Percentiles rank a stretch among this genome's conserved stretches.
phyloP scores from a whole-genome alignment of 768 basidiomycete genomes.

The Boletus insuetus region DNA sequence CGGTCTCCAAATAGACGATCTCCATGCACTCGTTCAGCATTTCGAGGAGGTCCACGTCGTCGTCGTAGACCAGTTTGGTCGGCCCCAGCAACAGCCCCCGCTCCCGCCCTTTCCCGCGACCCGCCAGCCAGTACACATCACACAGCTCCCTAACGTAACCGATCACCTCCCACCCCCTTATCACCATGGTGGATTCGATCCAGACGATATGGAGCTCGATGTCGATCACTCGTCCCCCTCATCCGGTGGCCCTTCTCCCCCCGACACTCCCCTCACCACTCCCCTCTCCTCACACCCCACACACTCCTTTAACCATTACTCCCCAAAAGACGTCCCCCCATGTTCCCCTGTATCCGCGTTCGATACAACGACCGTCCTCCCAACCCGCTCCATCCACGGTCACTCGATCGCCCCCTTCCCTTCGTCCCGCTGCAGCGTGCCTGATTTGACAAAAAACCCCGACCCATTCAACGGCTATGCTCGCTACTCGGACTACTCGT shows the following conservation, averaged over 20 bases:
- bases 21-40: slow-evolving; percentile 86
- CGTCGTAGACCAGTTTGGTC: slow-evolving; percentile 50
- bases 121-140: slow-evolving; percentile 29
- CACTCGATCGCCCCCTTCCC: slow-evolving; percentile 36
- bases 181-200: slow-evolving; percentile 51
- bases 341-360: slow-evolving; percentile 45
- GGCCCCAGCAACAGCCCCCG: slow-evolving; percentile 31
- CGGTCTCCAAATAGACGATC: slow-evolving; percentile 69
- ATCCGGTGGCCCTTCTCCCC: slow-evolving; percentile 37
- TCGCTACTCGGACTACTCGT: slow-evolving; percentile 63
- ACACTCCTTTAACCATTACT: slow-evolving; percentile 31
- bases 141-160: slow-evolving; percentile 26
- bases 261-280: slow-evolving; percentile 44
- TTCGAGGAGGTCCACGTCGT: slow-evolving; percentile 90
- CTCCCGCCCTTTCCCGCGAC: slow-evolving; percentile 34
- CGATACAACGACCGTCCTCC: slow-evolving; percentile 53
- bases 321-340: slow-evolving; percentile 28
- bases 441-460: slow-evolving; percentile 32
- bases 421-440: slow-evolving; percentile 27
- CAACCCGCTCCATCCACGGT: slow-evolving; percentile 40
- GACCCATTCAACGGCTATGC: slow-evolving; percentile 71
- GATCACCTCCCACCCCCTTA: slow-evolving; percentile 32
- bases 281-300: slow-evolving; percentile 37
- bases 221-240: slow-evolving; percentile 56
- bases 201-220: slow-evolving; percentile 83